These are phyloP conservation scores for Rhodocollybia butyracea DNA, from an alignment of 768 basidiomycete genomes.

Conservation along the genomic window DNA sequence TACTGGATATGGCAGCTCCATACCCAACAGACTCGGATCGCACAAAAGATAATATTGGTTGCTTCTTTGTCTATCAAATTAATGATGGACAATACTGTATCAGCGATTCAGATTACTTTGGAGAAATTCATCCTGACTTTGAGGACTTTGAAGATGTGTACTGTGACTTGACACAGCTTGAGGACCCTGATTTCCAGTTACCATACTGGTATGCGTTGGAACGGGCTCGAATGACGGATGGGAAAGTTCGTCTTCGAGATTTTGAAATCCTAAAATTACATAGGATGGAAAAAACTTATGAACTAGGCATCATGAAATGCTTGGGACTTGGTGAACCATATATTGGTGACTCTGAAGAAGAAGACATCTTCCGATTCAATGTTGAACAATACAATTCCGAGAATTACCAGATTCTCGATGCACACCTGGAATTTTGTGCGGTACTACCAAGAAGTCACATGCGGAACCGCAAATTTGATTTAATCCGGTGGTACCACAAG, in stretches of 20 bases:
- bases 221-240: too few species aligned
- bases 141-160: background rate
- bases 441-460: background rate
- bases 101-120: slow-evolving; percentile 1
- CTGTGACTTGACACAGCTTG: background rate
- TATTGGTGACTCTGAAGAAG: too few species aligned
- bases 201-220: slow-evolving; percentile 6
- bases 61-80: background rate
- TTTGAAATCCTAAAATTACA: background rate
- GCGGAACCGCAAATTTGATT: background rate
- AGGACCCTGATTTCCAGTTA: slow-evolving; percentile 1
- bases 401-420: background rate
- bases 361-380: too few species aligned
- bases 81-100: background rate
- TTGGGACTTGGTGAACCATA: too few species aligned
- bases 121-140: background rate
- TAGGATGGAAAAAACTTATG: slow-evolving; percentile 2
- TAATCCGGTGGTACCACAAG: slow-evolving; percentile 4
- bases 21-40: background rate
- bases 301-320: background rate
- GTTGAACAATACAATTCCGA: background rate
- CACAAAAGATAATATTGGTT: background rate
- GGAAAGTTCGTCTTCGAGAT: background rate
- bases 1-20: background rate
- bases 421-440: background rate